Base-by-base conservation (phyloP, 306 rosid species). In the Vigna hirtella region DNA sequence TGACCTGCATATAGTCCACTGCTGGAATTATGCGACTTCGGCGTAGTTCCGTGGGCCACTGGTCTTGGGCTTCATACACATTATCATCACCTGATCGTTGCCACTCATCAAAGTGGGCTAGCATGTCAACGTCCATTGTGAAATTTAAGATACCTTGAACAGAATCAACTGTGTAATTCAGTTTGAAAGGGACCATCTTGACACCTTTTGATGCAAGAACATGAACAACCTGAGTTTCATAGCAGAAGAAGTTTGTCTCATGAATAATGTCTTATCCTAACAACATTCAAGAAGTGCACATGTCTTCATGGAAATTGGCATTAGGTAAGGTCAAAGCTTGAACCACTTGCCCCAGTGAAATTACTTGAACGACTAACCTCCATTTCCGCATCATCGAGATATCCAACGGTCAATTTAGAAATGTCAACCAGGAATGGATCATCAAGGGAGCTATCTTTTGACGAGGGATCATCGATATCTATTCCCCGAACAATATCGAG, bases 81-180 rank as follows among this genome's bases (percentile, higher is more conserved):
- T 84, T 74, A 78, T 93, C 93, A 58, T 83, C 51, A 30, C 90
- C 92, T 0, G 83, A 80, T 42, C 91, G 85, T 66, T 91, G 96
- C 98, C 96, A 93, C 72, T 83, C 86, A 74, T 93, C 97, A 76
- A 93, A 88, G 81, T 91, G 96, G 34, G 92, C 83, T 82, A 91
- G 83, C 90, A 86, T 93, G 70, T 93, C 98, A 70, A 91, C 89
- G 57, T 90, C 93, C 97, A 93, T 91, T 20, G 91, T 90, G 81
- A 88, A 87, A 69, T 91, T 93, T 30, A 91, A 77, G 50, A 91
- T 93, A 43, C 96, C 92, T 88, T 93, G 97, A 66, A 75, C 93
- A 50, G 85, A 86, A 63, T 90, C 87, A 43, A 91, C 84, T 1
- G 90, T 80, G 72, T 91, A 90, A 51, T 86, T 83, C 69, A 93